Evolutionary conservation across 192 early-diverging fungal species (phyloP), one percentile per base, ranked within the genome.

Genomic region (Entomortierella chlamydospora): DNA sequence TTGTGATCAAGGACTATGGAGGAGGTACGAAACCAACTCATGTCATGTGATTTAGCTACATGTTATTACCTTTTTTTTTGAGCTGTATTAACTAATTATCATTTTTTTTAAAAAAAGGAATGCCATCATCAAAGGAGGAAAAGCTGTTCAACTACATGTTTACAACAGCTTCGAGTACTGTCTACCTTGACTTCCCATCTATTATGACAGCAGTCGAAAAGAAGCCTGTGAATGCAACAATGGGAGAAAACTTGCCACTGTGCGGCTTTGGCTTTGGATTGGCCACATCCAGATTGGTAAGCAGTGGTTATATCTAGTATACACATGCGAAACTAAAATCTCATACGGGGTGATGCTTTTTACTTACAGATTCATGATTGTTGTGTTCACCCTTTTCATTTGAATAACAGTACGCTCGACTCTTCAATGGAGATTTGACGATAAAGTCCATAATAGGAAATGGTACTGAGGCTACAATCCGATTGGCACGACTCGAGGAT

Each of bases 241-340:
- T 67, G 10, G 67, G 67, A n/a, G 74, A 79, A 55, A 79, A 79
- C 51, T 57, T 79, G 28, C 74, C 74, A 2, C 56, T 79, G 10
- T 79, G 74, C 18, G 74, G 74, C 4, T 79, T 79, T 37, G 74
- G 74, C 30, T 79, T 79, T 60, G 74, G 74, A 11, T 57, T 79
- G 2, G 74, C 74, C 0, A 79, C 74, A 23, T 79, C 74, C 33
- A 79, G 60, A 43, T 62, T 79, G 33, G 73, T 76, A 67, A 68
- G 61, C 26, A 23, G 4, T 13, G 2, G 3, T 54, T 54, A 10
- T 7, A 37, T 37, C 34, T 4, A 37, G 4, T 10, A 10, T 37
- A 37, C 34, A 7, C 34, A 7, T 37, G 34, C 34, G 10, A 37
- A 10, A 10, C 10, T 37, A 7, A 10, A 37, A 37, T 37, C 10